Percentiles rank a stretch among this genome's conserved stretches.
Conservation (phyloP, 2,329 filamentous ascomycete genomes). For the Xylaria sp. region DNA sequence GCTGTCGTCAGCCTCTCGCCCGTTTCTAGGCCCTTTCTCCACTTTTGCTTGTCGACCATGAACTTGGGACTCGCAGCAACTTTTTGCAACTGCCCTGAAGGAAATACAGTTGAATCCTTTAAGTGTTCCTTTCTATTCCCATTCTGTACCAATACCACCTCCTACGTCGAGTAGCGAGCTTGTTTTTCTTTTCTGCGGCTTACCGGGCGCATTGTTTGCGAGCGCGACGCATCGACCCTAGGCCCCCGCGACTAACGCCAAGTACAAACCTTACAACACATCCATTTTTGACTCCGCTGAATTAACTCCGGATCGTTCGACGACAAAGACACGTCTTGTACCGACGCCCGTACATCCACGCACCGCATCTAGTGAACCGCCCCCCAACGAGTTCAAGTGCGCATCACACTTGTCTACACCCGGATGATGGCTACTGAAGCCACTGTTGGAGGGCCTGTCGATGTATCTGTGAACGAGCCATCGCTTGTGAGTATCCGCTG, state of each 20-base stretch:
- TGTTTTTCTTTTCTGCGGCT: conserved; percentile 14
- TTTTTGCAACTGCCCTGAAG: conserved; percentile 39
- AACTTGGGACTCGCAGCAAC: conserved; percentile 37
- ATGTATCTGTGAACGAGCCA: conserved; percentile 43
- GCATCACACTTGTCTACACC: conserved; percentile 27
- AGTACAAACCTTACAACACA: conserved; percentile 37
- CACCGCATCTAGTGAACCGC: conserved; percentile 8
- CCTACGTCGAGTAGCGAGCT: conserved; percentile 17
- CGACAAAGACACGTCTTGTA: conserved; percentile 2
- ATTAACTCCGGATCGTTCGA: conserved; percentile 22
- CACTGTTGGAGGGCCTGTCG: conserved; percentile 39
- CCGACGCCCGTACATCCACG: background rate
- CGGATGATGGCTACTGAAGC: conserved; percentile 47
- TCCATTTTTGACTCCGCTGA: conserved; percentile 25
- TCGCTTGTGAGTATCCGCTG: conserved; percentile 40
- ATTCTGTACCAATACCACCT: conserved; percentile 22
- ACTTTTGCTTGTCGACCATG: conserved; percentile 36
- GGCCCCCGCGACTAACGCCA: conserved; percentile 34
- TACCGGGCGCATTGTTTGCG: conserved; percentile 24
- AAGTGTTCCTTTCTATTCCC: conserved; percentile 17
- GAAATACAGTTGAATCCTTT: conserved; percentile 23
- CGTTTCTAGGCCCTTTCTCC: conserved; percentile 25
- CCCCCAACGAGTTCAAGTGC: background rate
- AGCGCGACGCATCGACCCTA: conserved; percentile 17
- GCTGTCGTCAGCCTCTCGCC: conserved; percentile 23